A percentile compares a stretch with the other conserved stretches of the same genome.
Evolutionary conservation across 2,329 filamentous ascomycete genomes (phyloP).

Genomic region (Chaetoscypha palmicola): DNA sequence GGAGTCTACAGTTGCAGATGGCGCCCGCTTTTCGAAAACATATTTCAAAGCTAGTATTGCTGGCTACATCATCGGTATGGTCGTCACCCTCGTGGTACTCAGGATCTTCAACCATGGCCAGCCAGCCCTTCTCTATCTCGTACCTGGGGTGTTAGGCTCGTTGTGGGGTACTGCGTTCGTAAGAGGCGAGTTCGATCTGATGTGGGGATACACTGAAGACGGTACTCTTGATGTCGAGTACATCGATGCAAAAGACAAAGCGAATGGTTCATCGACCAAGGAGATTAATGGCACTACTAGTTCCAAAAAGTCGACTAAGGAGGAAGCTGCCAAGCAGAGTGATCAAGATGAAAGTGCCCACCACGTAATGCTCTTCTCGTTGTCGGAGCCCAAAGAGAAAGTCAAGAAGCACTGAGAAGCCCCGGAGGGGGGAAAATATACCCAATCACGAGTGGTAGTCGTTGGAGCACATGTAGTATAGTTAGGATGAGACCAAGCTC

Average conservation of each 20-base stretch:
- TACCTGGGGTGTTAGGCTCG: conserved; percentile 71
- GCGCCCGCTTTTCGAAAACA: conserved; percentile 61
- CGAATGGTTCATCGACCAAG: neutral
- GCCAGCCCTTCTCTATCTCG: conserved; percentile 85
- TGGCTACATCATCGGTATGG: conserved; percentile 74
- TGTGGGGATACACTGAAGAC: conserved; percentile 81
- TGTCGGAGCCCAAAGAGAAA: conserved; percentile 18
- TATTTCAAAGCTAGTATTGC: conserved; percentile 75
- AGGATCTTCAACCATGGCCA: conserved; percentile 75
- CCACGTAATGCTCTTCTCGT: conserved; percentile 26
- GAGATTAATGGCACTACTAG: neutral
- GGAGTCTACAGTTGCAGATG: conserved; percentile 25
- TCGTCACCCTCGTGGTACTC: conserved; percentile 69
- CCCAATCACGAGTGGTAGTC: too few species aligned
- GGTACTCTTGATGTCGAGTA: conserved; percentile 42
- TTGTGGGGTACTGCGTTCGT: conserved; percentile 67
- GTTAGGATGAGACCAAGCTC: too few species aligned
- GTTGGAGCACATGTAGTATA: too few species aligned
- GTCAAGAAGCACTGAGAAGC: too few species aligned
- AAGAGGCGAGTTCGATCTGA: conserved; percentile 63
- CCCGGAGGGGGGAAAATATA: too few species aligned
- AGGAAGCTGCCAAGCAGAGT: neutral
- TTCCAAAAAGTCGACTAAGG: neutral
- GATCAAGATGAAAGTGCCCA: conserved; percentile 12
- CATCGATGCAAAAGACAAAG: conserved; percentile 6